These are phyloP conservation scores for Cordyceps tenuipes DNA, from an alignment of 2,329 filamentous ascomycete genomes.

Conservation along the genomic window DNA sequence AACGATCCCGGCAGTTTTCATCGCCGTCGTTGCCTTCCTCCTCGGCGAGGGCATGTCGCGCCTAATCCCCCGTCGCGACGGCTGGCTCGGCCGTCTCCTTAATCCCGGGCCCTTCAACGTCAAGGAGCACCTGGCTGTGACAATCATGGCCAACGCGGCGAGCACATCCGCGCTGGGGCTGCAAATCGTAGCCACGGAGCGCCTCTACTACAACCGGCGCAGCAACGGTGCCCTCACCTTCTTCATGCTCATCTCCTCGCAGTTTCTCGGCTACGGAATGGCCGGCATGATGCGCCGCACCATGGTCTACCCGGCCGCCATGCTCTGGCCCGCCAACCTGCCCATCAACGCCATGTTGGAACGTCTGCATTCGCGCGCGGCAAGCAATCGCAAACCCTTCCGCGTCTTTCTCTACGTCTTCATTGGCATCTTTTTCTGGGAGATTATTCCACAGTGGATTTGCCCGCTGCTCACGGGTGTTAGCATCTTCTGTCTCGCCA, in stretches of 20 bases:
- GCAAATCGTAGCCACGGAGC: slow-evolving; percentile 36
- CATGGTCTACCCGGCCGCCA: slow-evolving; percentile 39
- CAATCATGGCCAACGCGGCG: slow-evolving; percentile 36
- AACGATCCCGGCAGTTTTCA: slow-evolving; percentile 6
- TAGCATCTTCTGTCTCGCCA: slow-evolving; percentile 36
- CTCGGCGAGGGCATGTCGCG: slow-evolving; percentile 7
- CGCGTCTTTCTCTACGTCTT: slow-evolving; percentile 33
- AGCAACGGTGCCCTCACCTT: slow-evolving; percentile 32
- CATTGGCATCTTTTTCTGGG: slow-evolving; percentile 34
- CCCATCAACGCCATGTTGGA: slow-evolving; percentile 24
- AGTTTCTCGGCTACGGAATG: slow-evolving; percentile 40
- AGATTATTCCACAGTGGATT: slow-evolving; percentile 39
- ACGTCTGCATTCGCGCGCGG: slow-evolving; percentile 21
- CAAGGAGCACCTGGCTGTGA: slow-evolving; percentile 27
- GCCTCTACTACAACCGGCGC: slow-evolving; percentile 36
- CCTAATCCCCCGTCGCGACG: not conserved
- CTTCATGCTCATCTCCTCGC: slow-evolving; percentile 38
- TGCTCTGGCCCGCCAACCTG: slow-evolving; percentile 24
- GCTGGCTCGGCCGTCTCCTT: slow-evolving; percentile 16
- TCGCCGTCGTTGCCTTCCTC: slow-evolving; percentile 7
- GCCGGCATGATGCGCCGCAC: slow-evolving; percentile 37
- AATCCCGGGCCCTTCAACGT: slow-evolving; percentile 19
- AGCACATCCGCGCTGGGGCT: slow-evolving; percentile 24
- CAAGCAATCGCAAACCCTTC: slow-evolving; percentile 30
- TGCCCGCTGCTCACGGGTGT: slow-evolving; percentile 30